Base-by-base conservation (phyloP, 139 green algal genomes). In the Chlamydomonas urium region DNA sequence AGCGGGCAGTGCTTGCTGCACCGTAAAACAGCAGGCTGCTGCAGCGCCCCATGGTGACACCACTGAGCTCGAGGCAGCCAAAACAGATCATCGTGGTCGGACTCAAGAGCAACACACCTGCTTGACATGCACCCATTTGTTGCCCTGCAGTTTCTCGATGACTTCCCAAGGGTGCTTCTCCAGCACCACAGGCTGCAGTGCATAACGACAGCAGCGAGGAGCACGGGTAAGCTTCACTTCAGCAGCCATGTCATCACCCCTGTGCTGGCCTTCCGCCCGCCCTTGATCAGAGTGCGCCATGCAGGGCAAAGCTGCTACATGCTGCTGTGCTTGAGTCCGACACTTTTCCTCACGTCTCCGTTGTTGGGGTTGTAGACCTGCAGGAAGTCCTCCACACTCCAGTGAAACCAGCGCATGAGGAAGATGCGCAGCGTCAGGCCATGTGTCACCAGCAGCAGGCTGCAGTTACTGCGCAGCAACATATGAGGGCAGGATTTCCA, bases 401-500 rank as follows among this genome's bases (percentile, higher is more conserved):
- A 94, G 73, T 92, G 88, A 74, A 96, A 93, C 88, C 91, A 96
- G 17, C 88, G 8, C 42, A 50, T 97, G 38, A 97, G 87, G 79
- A 97, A 95, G 60, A 97, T 82, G 32, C 92, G 78, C 62, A 93
- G 76, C 3, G 92, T 87, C 23, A 97, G 85, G 23, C 91, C 92
- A 70, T 97, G 90, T 0, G 87, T 95, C 23, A 97, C 83, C 45
- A 97, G 84, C 65, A 96, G 88, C 45, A 97, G 80, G 38, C 68
- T 83, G 38, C n/a, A n/a, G n/a, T n/a, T n/a, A n/a, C n/a, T n/a
- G n/a, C n/a, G n/a, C n/a, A n/a, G n/a, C n/a, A n/a, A n/a, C n/a
- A n/a, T n/a, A n/a, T n/a, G n/a, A n/a, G n/a, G n/a, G n/a, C n/a
- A n/a, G n/a, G n/a, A n/a, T n/a, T n/a, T n/a, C n/a, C n/a, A n/a